Evolutionary conservation across 371 early-diverging fungal genomes (phyloP).

Genomic region (Mortierella sp.): DNA sequence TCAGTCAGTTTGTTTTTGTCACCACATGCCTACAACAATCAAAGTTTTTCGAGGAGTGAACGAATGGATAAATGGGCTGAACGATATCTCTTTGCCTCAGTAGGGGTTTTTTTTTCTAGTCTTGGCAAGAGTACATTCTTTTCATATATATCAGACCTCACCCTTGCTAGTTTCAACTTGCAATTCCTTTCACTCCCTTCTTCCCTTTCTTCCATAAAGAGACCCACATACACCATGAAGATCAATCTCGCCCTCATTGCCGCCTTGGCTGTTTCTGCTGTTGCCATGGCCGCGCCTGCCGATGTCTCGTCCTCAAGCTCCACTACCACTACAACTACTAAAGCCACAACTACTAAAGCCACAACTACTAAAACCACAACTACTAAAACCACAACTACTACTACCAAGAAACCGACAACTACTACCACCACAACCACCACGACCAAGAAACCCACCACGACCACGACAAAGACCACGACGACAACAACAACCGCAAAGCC

Average conservation of each 20-base stretch:
- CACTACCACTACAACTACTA: neutral
- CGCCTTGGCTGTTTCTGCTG: constrained; percentile 13
- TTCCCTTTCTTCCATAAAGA: too few relatives aligned
- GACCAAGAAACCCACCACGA: neutral
- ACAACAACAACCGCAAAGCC: neutral
- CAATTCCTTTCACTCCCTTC: neutral
- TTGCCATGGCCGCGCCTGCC: constrained; percentile 11
- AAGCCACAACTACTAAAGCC: neutral
- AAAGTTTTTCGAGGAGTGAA: too few relatives aligned
- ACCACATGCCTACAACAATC: too few relatives aligned
- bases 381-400: neutral
- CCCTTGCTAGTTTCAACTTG: neutral
- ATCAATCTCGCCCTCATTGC: constrained; percentile 19
- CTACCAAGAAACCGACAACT: neutral
- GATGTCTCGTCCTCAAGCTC: neutral
- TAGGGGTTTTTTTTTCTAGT: too few relatives aligned
- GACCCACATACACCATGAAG: constrained; percentile 15
- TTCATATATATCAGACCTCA: neutral
- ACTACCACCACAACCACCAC: neutral
- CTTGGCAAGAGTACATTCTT: neutral
- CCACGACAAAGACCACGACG: neutral
- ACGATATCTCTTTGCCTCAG: too few relatives aligned
- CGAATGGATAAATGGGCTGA: too few relatives aligned
- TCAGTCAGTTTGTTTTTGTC: too few relatives aligned
- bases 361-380: neutral